A percentile compares a stretch with the other conserved stretches of the same genome.
Evolutionary conservation across 768 basidiomycete genomes (phyloP).

Genomic region (Trametes punicea): DNA sequence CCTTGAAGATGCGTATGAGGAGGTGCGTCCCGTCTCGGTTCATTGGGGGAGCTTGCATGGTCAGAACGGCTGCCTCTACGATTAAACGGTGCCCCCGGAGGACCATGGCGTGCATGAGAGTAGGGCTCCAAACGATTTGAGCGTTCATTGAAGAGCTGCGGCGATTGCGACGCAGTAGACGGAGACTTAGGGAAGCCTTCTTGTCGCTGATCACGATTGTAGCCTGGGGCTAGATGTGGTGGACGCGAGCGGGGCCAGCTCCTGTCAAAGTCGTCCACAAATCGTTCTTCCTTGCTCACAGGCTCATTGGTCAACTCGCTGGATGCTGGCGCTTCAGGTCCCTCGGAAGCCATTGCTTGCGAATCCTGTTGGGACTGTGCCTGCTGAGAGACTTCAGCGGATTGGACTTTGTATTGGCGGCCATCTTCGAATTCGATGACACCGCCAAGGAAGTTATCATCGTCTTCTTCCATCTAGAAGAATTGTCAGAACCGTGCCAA

Average conservation of each 20-base stretch:
- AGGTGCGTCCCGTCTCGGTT: slow-evolving; percentile 47
- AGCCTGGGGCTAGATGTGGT: slow-evolving; percentile 42
- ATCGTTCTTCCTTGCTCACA: slow-evolving; percentile 82
- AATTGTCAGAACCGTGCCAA: not conserved
- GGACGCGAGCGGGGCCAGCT: slow-evolving; percentile 79
- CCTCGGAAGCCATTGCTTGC: not conserved
- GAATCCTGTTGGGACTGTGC: slow-evolving; percentile 28
- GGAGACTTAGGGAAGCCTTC: slow-evolving; percentile 31
- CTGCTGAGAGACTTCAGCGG: slow-evolving; percentile 36
- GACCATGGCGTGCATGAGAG: slow-evolving; percentile 44
- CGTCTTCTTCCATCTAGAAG: slow-evolving; percentile 73
- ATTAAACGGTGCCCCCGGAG: slow-evolving; percentile 31
- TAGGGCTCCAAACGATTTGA: slow-evolving; percentile 89
- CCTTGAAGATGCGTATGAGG: slow-evolving; percentile 38
- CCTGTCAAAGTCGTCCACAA: slow-evolving; percentile 92
- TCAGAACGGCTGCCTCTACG: slow-evolving; percentile 47
- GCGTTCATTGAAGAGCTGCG: slow-evolving; percentile 89
- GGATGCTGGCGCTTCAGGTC: not conserved
- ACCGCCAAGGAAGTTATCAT: slow-evolving; percentile 82
- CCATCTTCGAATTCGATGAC: slow-evolving; percentile 97
- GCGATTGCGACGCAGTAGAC: slow-evolving; percentile 41
- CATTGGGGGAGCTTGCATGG: slow-evolving; percentile 34
- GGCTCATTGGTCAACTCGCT: slow-evolving; percentile 33
- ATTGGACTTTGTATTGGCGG: slow-evolving; percentile 80
- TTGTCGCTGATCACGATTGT: slow-evolving; percentile 40